phyloP scores from a whole-genome alignment of 139 green algal genomes.

The Marvania coccoides region DNA sequence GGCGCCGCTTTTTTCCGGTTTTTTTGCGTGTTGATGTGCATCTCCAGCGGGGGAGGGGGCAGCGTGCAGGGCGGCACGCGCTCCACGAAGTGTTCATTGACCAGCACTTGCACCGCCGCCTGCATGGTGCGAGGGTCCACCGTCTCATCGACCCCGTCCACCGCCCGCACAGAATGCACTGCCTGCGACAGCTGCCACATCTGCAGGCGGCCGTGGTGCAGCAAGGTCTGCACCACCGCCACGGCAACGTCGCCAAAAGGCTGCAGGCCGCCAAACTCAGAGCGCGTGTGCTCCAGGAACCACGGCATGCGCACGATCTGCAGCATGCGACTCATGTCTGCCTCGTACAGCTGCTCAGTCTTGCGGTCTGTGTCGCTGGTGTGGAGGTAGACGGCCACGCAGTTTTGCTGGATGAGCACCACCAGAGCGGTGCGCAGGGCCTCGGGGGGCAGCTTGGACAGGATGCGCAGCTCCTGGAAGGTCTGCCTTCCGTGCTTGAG shows the following conservation, averaged over 20 bases:
- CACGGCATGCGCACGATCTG: conserved; percentile 45
- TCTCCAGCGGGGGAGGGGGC: conserved; percentile 11
- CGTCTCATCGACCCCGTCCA: not conserved
- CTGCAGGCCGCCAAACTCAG: conserved; percentile 25
- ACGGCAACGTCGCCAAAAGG: not conserved
- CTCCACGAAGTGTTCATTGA: conserved; percentile 25
- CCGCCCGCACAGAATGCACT: not conserved
- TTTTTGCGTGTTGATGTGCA: conserved; percentile 16
- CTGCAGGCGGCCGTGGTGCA: conserved; percentile 50
- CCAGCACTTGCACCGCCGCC: conserved; percentile 2
- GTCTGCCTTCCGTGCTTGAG: conserved; percentile 24
- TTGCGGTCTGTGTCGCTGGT: conserved; percentile 27
- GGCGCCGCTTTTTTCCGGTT: conserved; percentile 9
- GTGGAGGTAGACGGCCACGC: conserved; percentile 35
- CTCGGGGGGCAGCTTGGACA: conserved; percentile 2
- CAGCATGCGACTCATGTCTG: conserved; percentile 39
- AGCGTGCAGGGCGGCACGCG: conserved; percentile 17
- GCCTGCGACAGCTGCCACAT: not conserved
- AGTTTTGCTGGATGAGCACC: conserved; percentile 69
- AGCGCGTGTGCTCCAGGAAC: conserved; percentile 46
- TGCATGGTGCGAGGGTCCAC: not conserved
- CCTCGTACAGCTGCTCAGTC: conserved; percentile 42
- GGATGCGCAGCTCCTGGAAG: conserved; percentile 4
- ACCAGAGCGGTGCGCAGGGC: conserved; percentile 42
- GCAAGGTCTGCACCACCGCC: conserved; percentile 39